A percentile compares a stretch with the other conserved stretches of the same genome.
Evolutionary conservation across 352 stramenopile species (phyloP).

Genomic region (Phytopythium montanum): DNA sequence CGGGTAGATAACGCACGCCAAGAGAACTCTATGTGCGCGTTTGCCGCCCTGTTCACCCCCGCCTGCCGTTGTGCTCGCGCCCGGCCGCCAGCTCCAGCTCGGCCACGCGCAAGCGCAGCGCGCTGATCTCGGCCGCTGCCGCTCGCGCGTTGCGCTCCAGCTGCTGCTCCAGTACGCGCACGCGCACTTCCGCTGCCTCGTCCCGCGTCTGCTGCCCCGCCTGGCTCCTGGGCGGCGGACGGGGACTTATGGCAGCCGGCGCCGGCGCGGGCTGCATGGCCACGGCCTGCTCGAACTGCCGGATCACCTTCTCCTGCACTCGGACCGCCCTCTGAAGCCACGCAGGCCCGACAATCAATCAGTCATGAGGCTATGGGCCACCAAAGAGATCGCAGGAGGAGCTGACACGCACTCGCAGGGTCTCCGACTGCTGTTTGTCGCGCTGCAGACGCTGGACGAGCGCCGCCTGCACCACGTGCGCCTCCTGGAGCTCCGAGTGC

Average conservation of each 20-base stretch:
- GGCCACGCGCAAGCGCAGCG: slow-evolving; percentile 57
- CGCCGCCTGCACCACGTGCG: slow-evolving; percentile 59
- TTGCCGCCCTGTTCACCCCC: not conserved
- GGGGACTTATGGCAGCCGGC: slow-evolving; percentile 1
- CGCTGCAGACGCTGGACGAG: slow-evolving; percentile 67
- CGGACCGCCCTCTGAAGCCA: slow-evolving; percentile 49
- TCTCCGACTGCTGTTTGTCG: slow-evolving; percentile 47
- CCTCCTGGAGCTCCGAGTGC: slow-evolving; percentile 61
- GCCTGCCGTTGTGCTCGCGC: not conserved
- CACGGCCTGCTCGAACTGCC: slow-evolving; percentile 69
- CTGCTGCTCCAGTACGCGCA: slow-evolving; percentile 68
- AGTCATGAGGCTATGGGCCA: not conserved
- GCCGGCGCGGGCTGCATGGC: slow-evolving; percentile 22
- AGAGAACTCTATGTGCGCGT: not conserved
- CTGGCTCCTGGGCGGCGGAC: not conserved
- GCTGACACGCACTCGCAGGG: slow-evolving; percentile 37
- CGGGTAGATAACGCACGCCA: not conserved
- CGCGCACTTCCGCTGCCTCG: slow-evolving; percentile 36
- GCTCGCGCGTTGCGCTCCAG: slow-evolving; percentile 55
- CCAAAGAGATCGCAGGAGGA: not conserved
- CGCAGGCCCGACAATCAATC: not conserved
- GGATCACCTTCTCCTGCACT: slow-evolving; percentile 80
- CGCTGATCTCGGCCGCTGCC: slow-evolving; percentile 52
- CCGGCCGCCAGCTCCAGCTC: slow-evolving; percentile 40
- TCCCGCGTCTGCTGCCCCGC: slow-evolving; percentile 13